phyloP scores from a whole-genome alignment of 495 filamentous ascomycete species.

The Hypoxylon fragiforme region DNA sequence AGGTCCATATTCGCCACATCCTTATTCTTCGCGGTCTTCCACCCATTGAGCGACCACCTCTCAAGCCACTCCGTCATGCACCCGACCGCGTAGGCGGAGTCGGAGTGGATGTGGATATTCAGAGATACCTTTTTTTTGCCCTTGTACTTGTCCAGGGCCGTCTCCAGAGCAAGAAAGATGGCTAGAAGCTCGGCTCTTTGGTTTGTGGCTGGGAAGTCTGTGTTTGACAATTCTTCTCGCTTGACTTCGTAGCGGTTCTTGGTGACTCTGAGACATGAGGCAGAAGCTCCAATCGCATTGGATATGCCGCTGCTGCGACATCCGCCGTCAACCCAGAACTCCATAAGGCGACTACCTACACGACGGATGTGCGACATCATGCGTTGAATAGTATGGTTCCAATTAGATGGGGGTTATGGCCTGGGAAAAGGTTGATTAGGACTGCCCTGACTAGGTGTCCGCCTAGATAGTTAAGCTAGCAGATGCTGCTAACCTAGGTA shows the following conservation, averaged over 20 bases:
- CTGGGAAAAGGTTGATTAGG: too few species aligned
- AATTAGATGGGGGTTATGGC: too few species aligned
- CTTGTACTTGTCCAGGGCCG: constrained; percentile 35
- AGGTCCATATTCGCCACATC: constrained; percentile 42
- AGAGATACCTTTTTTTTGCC: constrained; percentile 19
- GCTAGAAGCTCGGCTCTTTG: constrained; percentile 47
- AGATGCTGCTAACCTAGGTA: too few species aligned
- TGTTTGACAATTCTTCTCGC: not conserved
- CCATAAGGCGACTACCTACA: too few species aligned
- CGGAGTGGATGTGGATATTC: constrained; percentile 34
- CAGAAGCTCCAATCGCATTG: constrained; percentile 37
- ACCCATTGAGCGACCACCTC: constrained; percentile 38
- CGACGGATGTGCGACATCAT: too few species aligned
- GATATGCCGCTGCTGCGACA: too few species aligned
- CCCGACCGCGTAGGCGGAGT: constrained; percentile 38
- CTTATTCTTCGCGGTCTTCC: constrained; percentile 28
- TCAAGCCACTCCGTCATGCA: constrained; percentile 37
- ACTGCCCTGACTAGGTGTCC: too few species aligned
- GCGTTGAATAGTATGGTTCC: too few species aligned
- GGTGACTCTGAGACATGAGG: constrained; percentile 11
- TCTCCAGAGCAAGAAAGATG: constrained; percentile 44
- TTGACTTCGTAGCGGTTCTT: not conserved
- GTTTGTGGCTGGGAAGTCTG: constrained; percentile 38
- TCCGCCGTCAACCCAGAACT: too few species aligned
- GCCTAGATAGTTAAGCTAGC: too few species aligned